Base-by-base conservation (phyloP, 192 early-diverging fungal genomes). In the Rhizophagus clarus region DNA sequence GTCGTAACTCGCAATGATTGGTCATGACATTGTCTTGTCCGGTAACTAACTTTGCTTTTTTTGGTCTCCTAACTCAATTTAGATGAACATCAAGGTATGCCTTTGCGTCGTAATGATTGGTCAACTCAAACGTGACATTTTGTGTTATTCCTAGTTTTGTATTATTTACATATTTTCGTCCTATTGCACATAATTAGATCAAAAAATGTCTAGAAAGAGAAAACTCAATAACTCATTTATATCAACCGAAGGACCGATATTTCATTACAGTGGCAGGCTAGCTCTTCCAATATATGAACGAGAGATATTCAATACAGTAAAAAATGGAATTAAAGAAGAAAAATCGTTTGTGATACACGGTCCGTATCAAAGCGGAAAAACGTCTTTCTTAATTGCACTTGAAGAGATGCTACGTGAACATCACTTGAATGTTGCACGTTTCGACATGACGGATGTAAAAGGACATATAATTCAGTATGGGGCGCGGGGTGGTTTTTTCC, bases 371-470 rank as follows among this genome's bases (percentile, higher is more conserved):
- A 24, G 37, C 17, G 71, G 42, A 10, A 72, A 72, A 22, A 24
- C n/a, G 0, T 45, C 71, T 17, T 72, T 72, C n/a, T 6, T 72
- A 37, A 34, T 72, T 72, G 71, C 71, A 47, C n/a, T 72, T 9
- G 40, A 72, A 24, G 22, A 47, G 42, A 12, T 17, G 6, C 71
- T 72, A 5, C 15, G n/a, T 34, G 22, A 72, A 47, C 40, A 40
- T 40, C 40, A 40, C 40, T 72, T 26, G 14, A 24, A 72, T 72
- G 10, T 47, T 45, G 17, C 6, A 26, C 63, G 2, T 66, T 66
- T 66, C 2, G 63, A 66, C 63, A 66, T 66, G 63, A 64, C 8
- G 2, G 24, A 64, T 31, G 24, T 64, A 64, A 24, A 64, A 64
- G 63, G 63, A 31, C 24, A 64, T 31, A 64, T 64, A 31, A 0